A percentile compares a stretch with the other conserved stretches of the same genome.
phyloP scores from a whole-genome alignment of 306 rosid genomes.

The Fragaria iinumae region DNA sequence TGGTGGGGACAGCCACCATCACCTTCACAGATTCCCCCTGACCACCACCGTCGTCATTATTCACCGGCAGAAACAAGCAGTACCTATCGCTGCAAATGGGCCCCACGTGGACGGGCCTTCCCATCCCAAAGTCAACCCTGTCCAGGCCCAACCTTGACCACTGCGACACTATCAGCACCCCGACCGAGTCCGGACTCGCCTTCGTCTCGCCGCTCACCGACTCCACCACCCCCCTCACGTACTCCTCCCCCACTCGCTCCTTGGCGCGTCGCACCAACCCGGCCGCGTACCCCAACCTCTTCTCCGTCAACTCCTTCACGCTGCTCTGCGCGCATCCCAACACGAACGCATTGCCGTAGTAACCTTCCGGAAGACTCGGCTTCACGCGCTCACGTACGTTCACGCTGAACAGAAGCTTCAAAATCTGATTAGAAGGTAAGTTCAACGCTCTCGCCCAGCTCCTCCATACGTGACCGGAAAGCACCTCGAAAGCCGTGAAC shows the following conservation, averaged over 20 bases:
- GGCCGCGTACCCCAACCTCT: slow-evolving; percentile 47
- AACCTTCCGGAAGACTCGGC: slow-evolving; percentile 69
- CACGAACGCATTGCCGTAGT: slow-evolving; percentile 86
- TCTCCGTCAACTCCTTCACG: slow-evolving; percentile 51
- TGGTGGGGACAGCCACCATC: slow-evolving; percentile 71
- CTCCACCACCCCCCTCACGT: slow-evolving; percentile 62
- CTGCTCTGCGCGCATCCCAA: slow-evolving; percentile 66
- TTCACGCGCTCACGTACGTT: slow-evolving; percentile 68
- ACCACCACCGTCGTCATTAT: neutral
- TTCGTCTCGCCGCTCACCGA: slow-evolving; percentile 48
- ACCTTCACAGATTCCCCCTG: slow-evolving; percentile 65
- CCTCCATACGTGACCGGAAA: slow-evolving; percentile 85
- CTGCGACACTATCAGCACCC: slow-evolving; percentile 74
- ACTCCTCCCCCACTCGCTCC: slow-evolving; percentile 58
- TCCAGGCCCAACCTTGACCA: slow-evolving; percentile 94
- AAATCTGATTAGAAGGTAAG: slow-evolving; percentile 54
- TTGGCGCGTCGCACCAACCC: slow-evolving; percentile 62
- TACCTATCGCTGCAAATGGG: slow-evolving; percentile 75
- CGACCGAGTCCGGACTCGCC: slow-evolving; percentile 73
- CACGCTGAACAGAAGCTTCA: slow-evolving; percentile 71
- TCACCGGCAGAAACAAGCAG: slow-evolving; percentile 72
- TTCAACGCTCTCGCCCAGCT: slow-evolving; percentile 79
- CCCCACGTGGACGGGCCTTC: slow-evolving; percentile 57
- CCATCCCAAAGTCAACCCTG: slow-evolving; percentile 69
- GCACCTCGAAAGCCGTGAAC: slow-evolving; percentile 72